Base-by-base conservation (phyloP, 73 alveolate species). In the Diophrys sp. region DNA sequence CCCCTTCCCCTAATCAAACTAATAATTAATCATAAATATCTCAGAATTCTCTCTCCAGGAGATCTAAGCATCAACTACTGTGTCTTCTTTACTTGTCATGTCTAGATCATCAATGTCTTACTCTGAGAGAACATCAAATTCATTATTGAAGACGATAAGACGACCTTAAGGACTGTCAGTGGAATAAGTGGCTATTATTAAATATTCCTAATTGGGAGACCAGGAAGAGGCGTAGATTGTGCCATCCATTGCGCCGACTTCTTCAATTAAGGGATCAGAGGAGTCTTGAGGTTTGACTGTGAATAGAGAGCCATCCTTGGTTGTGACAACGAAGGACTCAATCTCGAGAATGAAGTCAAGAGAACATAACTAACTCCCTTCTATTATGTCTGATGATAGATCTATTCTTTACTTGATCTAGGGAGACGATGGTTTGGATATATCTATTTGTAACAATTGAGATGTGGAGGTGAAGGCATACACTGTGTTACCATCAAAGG, bases 1-100 rank as follows among this genome's bases (percentile, higher is more conserved):
- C 26, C 99, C 99, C 29, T 93, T 87, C 26, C 99, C 99, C 29
- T 93, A 95, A 80, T 96, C 87, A 33, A 89, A 89, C 1, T 74
- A 71, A 71, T 90, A 94, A 66, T 93, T 77, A 31, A 93, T 80
- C 0, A 83, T 89, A 72, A 95, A 92, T n/a, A 93, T 68, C 67
- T 89, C 84, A 30, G 96, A 89, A 62, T 95, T 93, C 24, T 92
- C 86, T 83, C 92, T 95, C 95, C 96, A 95, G 24, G 98, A 87
- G n/a, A 95, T 90, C 30, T 56, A 0, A 0, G 97, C 99, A 27
- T 83, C 90, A 23, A 32, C 66, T 25, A 80, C 84, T 78, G 81
- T 88, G 84, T 80, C 83, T 29, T 87, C 71, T 24, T 74, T 78
- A 70, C 79, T 82, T 71, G 96, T 93, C 56, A 89, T 67, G 72